A percentile compares a stretch with the other conserved stretches of the same genome.
Evolutionary conservation across 441 rosid genomes (phyloP).

Genomic region (Erodium texanum): DNA sequence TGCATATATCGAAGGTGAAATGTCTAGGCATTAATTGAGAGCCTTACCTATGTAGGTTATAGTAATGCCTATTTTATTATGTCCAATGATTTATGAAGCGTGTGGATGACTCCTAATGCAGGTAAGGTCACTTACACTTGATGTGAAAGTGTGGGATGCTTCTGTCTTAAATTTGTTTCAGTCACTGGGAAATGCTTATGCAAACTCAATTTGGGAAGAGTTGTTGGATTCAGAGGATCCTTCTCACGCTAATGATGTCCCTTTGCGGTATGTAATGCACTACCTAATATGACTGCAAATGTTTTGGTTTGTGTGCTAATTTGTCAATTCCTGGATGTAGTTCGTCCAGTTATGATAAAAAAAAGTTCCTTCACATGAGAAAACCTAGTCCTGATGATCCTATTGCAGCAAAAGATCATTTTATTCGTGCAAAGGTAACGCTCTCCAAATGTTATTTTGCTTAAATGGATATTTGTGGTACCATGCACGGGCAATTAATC

Average conservation of each 20-base stretch:
- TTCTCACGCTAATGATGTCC: constrained; percentile 38
- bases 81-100: background rate
- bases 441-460: constrained; percentile 5
- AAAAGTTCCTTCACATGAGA: constrained; percentile 37
- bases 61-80: background rate
- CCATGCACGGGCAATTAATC: background rate
- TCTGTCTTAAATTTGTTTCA: constrained; percentile 91
- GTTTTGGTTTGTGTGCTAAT: background rate
- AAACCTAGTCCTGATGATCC: constrained; percentile 73
- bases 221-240: constrained; percentile 66
- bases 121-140: constrained; percentile 98
- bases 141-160: constrained; percentile 96
- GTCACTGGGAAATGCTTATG: constrained; percentile 86
- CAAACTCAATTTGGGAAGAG: constrained; percentile 97
- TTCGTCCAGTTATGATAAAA: constrained; percentile 47
- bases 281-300: background rate
- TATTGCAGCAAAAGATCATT: constrained; percentile 87
- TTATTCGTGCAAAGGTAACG: constrained; percentile 88
- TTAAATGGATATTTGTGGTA: constrained; percentile 1
- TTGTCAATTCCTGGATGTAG: constrained; percentile 31
- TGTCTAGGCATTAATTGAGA: background rate
- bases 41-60: background rate
- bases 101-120: constrained; percentile 22
- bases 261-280: constrained; percentile 44
- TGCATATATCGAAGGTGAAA: constrained; percentile 91